phyloP scores from a whole-genome alignment of 495 filamentous ascomycete species.

The Daldinia bambusicola region DNA sequence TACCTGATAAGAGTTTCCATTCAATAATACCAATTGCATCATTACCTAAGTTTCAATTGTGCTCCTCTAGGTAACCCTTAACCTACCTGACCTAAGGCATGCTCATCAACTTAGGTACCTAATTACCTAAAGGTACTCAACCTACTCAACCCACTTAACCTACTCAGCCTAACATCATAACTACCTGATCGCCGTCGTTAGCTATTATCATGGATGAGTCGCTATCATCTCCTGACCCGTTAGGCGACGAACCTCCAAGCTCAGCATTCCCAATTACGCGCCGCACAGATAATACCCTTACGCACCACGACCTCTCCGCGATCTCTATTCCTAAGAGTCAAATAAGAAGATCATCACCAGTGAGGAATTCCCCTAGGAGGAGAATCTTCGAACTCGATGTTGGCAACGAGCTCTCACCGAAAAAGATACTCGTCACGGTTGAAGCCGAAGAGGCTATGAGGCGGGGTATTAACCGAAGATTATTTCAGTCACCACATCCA shows the following conservation, averaged over 20 bases:
- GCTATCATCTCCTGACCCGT: constrained; percentile 60
- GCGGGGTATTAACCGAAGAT: constrained; percentile 49
- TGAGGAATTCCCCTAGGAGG: constrained; percentile 58
- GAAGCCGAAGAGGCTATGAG: constrained; percentile 56
- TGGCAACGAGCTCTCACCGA: constrained; percentile 59
- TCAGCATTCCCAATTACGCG: constrained; percentile 45
- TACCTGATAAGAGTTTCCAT: background rate
- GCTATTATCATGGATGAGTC: constrained; percentile 48
- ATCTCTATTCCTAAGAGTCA: constrained; percentile 33
- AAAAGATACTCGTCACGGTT: constrained; percentile 64
- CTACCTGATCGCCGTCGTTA: constrained; percentile 19
- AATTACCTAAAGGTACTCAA: too few relatives aligned
- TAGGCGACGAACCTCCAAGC: constrained; percentile 52
- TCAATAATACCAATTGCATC: constrained; percentile 19
- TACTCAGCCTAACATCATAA: background rate
- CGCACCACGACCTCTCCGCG: constrained; percentile 33
- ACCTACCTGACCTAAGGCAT: background rate
- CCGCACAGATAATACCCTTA: constrained; percentile 45
- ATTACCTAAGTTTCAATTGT: constrained; percentile 6
- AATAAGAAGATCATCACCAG: constrained; percentile 44
- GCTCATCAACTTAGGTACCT: constrained; percentile 14
- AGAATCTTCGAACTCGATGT: constrained; percentile 65
- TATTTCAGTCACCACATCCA: constrained; percentile 57
- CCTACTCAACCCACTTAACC: too few relatives aligned
- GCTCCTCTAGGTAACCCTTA: too few relatives aligned